Base-by-base conservation (phyloP, 345 rosid species). In the Diplotaxis tenuifolia region DNA sequence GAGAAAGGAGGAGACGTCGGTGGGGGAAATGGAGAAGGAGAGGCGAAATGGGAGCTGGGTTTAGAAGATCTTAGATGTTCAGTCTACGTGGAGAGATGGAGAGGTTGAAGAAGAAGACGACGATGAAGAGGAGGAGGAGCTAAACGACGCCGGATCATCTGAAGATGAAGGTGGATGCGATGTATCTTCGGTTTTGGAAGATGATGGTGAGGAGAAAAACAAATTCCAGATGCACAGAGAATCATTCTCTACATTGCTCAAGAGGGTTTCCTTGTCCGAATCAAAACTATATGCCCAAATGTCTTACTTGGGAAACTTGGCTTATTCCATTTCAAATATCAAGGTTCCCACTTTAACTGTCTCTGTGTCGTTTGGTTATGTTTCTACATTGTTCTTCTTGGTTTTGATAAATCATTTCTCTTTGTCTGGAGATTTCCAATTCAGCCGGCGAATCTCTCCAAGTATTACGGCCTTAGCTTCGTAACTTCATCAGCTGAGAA, bases 401-500 rank as follows among this genome's bases (percentile, higher is more conserved):
- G 12, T 6, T n/a, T n/a, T n/a, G 4, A n/a, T 23, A 36, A 16
- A 58, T 57, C 4, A 28, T 14, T 3, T 63, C n/a, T 45, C 3
- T n/a, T 36, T 62, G 42, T 63, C 22, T 65, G 58, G 14, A 28
- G n/a, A 32, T 75, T 55, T 38, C 22, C 8, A n/a, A n/a, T 5
- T 40, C 62, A 94, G 99, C 86, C 93, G 49, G 86, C 68, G 60
- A 87, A 80, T 81, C 86, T 89, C 34, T 77, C 87, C 27, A 85
- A 84, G 74, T 71, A 74, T 74, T 84, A 85, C 0, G 93, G 96
- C 5, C 78, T 94, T 10, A 81, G 70, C 2, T 81, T 86, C 55
- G 86, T 94, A 38, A 92, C 93, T 73, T 94, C 97, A 50, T 94
- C 99, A 0, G 49, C 87, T 15, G 92, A 87, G 75, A 88, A 85